Evolutionary conservation across 176 grass and related monocot genomes (phyloP).

Genomic region (Echinochloa phyllopogon): DNA sequence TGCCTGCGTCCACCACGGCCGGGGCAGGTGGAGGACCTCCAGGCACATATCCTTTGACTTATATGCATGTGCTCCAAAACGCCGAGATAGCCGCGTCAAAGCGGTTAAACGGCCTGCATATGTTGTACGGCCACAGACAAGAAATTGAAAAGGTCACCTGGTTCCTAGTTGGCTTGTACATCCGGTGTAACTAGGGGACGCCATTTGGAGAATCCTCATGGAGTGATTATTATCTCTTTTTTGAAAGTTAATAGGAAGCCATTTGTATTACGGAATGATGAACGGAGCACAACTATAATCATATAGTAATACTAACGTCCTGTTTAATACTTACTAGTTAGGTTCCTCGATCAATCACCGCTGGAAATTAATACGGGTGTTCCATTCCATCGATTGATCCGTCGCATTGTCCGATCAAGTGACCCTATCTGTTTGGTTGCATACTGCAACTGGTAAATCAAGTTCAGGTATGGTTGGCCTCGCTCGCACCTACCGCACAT

Average conservation of each 20-base stretch:
- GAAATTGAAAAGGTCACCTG: neutral
- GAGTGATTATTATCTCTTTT: neutral
- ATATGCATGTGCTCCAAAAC: neutral
- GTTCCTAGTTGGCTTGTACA: neutral
- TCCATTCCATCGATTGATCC: slow-evolving; percentile 8
- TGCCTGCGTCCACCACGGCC: neutral
- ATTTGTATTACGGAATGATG: neutral
- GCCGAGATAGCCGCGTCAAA: neutral
- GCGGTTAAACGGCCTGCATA: too few relatives aligned
- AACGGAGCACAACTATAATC: neutral
- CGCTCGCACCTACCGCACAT: neutral
- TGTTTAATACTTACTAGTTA: neutral
- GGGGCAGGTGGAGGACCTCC: neutral
- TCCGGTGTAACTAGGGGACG: neutral
- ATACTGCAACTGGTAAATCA: neutral
- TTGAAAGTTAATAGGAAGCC: neutral
- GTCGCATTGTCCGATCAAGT: neutral
- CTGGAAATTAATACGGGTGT: neutral
- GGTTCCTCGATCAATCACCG: neutral
- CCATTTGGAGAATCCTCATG: neutral
- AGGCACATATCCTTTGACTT: neutral
- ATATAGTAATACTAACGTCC: neutral
- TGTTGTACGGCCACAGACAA: neutral
- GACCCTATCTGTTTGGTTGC: neutral
- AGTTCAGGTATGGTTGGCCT: neutral